Evolutionary conservation across 495 filamentous ascomycete species (phyloP), one percentile per base, ranked within the genome.

Genomic region (Penicillium steckii): DNA sequence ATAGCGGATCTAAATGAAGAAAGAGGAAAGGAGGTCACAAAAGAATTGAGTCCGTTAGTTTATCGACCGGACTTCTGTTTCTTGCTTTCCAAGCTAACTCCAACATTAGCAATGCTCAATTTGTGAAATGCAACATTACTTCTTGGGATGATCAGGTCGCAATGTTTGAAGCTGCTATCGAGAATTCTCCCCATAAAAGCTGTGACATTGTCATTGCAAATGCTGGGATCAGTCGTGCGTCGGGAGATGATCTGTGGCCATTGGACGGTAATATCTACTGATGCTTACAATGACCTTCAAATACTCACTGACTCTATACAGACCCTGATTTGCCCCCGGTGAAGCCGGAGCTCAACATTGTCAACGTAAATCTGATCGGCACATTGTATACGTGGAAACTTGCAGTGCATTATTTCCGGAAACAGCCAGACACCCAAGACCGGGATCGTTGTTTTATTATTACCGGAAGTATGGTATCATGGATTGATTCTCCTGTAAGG

Each of bases 321-420:
- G 71, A 66, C 41, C 52, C 60, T n/a, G 53, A 68, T 25, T 51
- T 38, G 2, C 58, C 63, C 15, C 72, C 71, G 1, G 56, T 55
- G 10, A 68, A 71, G 37, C 73, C 74, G 8, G 59, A 67, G 22
- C 60, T 75, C 12, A 71, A 65, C 33, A 74, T 72, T 30, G 51
- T 76, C 27, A 64, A 71, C 46, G 65, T 76, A 3, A 75, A 78
- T 50, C 46, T 78, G 13, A 62, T 55, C 19, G 74, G 71, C 4
- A 65, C 63, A 4, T 48, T 78, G 21, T 74, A 72, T 38, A 72
- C 68, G 4, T 65, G 59, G 56, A 75, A 75, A 43, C 49, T 77
- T n/a, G 71, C 72, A 1, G 48, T 77, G 1, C 70, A 75, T 49
- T 73, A 75, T 44, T 75, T 77, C 56, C 57, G 65, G 17, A 62